These are phyloP conservation scores for Cymbomonas tetramitiformis DNA, from an alignment of 139 green algal genomes.

Conservation along the genomic window DNA sequence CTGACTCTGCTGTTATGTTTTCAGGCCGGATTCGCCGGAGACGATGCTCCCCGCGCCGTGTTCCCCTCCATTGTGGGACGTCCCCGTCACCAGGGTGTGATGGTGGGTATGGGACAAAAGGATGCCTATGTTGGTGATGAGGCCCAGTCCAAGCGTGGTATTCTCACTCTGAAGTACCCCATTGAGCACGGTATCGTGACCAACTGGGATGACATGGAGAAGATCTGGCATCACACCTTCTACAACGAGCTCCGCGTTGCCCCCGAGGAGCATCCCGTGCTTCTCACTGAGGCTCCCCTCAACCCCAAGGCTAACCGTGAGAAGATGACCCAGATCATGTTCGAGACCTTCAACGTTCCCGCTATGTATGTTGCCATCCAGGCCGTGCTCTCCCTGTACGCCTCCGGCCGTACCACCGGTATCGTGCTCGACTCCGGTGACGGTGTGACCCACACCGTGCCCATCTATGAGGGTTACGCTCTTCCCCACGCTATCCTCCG, in stretches of 20 bases:
- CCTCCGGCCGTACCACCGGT: slow-evolving; percentile 87
- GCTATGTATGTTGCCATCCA: slow-evolving; percentile 94
- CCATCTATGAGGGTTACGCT: slow-evolving; percentile 94
- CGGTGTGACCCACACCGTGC: slow-evolving; percentile 82
- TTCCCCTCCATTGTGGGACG: slow-evolving; percentile 92
- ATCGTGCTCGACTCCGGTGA: slow-evolving; percentile 95
- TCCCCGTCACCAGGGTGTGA: slow-evolving; percentile 81
- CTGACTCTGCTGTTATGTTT: no score
- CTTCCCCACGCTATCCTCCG: slow-evolving; percentile 89
- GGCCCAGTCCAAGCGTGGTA: slow-evolving; percentile 90
- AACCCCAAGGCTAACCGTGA: slow-evolving; percentile 94
- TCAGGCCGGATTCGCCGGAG: slow-evolving; percentile 82
- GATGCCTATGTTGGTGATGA: slow-evolving; percentile 95
- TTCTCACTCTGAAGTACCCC: slow-evolving; percentile 91
- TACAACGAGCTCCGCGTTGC: slow-evolving; percentile 98
- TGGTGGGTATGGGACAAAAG: slow-evolving; percentile 87
- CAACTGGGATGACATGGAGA: slow-evolving; percentile 99
- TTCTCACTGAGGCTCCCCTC: slow-evolving; percentile 93
- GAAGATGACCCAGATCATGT: slow-evolving; percentile 96
- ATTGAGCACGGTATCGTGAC: slow-evolving; percentile 80
- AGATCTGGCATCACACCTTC: slow-evolving; percentile 99
- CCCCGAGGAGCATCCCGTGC: slow-evolving; percentile 94
- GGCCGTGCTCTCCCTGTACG: slow-evolving; percentile 95
- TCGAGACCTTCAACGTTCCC: slow-evolving; percentile 93
- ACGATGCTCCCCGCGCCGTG: slow-evolving; percentile 85